Percentiles rank a stretch among this genome's conserved stretches.
These are phyloP conservation scores for Lasiosphaeria miniovina DNA, from an alignment of 495 filamentous ascomycete species.

Conservation along the genomic window DNA sequence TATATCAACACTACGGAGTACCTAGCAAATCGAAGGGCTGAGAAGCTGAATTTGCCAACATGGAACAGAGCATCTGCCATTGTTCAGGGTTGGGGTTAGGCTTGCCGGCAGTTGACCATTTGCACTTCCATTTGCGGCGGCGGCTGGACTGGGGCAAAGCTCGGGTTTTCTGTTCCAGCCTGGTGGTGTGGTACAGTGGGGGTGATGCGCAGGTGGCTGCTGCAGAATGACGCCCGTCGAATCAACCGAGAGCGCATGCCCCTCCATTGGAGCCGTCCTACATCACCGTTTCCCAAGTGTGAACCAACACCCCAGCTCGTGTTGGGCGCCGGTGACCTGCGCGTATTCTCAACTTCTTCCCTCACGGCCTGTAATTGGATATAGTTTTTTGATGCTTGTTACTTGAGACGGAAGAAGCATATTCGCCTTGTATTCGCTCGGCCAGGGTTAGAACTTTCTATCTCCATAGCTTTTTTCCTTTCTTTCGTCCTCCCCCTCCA, in stretches of 20 bases:
- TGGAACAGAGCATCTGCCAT: background rate
- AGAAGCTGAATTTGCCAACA: background rate
- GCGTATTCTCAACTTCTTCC: background rate
- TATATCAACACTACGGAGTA: background rate
- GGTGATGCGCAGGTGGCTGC: background rate
- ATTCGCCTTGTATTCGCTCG: background rate
- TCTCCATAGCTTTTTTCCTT: background rate
- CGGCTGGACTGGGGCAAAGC: background rate
- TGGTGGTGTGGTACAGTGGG: background rate
- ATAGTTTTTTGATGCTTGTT: background rate
- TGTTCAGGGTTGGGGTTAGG: background rate
- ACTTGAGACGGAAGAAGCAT: background rate
- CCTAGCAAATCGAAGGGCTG: background rate
- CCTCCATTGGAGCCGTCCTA: slow-evolving; percentile 8
- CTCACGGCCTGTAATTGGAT: background rate
- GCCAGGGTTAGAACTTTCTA: too few relatives aligned
- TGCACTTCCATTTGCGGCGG: background rate
- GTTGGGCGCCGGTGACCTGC: background rate
- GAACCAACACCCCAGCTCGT: background rate
- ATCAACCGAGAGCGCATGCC: slow-evolving; percentile 7
- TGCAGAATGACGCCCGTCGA: slow-evolving; percentile 19
- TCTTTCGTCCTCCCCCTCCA: too few relatives aligned
- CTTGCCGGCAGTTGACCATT: background rate
- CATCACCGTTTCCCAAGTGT: slow-evolving; percentile 3
- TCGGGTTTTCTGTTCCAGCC: background rate